Percentiles rank a stretch among this genome's conserved stretches.
These are phyloP conservation scores for Phylloporus arenicola DNA, from an alignment of 768 basidiomycete species.

Conservation along the genomic window DNA sequence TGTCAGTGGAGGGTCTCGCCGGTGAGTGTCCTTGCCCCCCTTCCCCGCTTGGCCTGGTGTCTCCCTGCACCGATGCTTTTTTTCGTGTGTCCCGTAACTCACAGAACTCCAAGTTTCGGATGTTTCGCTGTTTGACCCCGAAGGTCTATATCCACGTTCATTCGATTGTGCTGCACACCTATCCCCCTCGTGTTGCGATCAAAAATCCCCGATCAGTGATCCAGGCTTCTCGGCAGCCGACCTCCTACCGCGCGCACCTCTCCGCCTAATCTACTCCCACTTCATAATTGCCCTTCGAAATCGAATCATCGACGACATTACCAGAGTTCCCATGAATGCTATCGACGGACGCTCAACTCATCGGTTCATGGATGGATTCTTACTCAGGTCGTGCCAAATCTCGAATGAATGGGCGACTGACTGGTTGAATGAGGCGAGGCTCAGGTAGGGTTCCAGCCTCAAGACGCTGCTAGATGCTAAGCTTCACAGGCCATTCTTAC, in stretches of 20 bases:
- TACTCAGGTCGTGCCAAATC: constrained; percentile 43
- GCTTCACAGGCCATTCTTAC: constrained; percentile 49
- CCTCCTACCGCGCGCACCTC: constrained; percentile 43
- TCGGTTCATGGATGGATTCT: constrained; percentile 57
- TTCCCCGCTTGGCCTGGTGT: background rate
- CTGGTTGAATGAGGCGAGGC: constrained; percentile 53
- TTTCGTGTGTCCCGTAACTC: constrained; percentile 1
- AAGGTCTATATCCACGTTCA: constrained; percentile 51
- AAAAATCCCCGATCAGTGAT: constrained; percentile 13
- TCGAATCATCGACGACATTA: constrained; percentile 47
- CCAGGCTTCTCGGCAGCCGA: constrained; percentile 27
- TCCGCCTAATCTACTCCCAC: constrained; percentile 36
- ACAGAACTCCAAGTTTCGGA: constrained; percentile 36
- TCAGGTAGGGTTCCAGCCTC: constrained; percentile 35
- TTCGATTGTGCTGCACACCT: constrained; percentile 37
- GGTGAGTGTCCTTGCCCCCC: constrained; percentile 36
- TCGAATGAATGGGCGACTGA: constrained; percentile 58
- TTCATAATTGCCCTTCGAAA: constrained; percentile 64
- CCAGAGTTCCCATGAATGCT: constrained; percentile 34
- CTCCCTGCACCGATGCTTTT: constrained; percentile 3
- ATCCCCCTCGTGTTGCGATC: constrained; percentile 34
- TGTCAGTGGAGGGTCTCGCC: constrained; percentile 46
- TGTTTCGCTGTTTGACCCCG: constrained; percentile 40
- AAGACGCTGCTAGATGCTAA: constrained; percentile 10
- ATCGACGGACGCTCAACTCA: constrained; percentile 34